A percentile compares a stretch with the other conserved stretches of the same genome.
Evolutionary conservation across 2,329 filamentous ascomycete genomes (phyloP).

Genomic region (Boeremia lycopersici): DNA sequence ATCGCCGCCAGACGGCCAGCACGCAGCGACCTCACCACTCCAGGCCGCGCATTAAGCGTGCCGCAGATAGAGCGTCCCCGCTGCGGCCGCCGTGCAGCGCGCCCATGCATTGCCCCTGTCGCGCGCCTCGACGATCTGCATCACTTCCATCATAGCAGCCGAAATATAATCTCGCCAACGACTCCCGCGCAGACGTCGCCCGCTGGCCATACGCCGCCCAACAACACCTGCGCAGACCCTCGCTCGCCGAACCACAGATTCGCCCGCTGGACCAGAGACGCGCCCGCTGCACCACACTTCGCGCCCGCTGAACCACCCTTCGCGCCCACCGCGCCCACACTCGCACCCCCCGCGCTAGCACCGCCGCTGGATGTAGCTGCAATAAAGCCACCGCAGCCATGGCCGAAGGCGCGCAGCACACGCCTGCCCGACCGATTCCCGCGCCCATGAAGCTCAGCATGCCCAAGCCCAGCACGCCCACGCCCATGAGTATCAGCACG

Average conservation of each 20-base stretch:
- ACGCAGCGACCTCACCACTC: slow-evolving; percentile 2
- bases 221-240: too few relatives aligned
- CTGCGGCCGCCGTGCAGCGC: neutral
- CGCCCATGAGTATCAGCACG: slow-evolving; percentile 32
- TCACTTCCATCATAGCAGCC: slow-evolving; percentile 11
- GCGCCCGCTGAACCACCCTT: neutral
- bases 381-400: slow-evolving; percentile 24
- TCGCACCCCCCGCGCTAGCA: neutral
- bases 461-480: slow-evolving; percentile 25
- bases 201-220: too few relatives aligned
- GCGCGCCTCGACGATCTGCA: slow-evolving; percentile 28
- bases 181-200: slow-evolving; percentile 4
- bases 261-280: too few relatives aligned
- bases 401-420: slow-evolving; percentile 30
- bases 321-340: neutral
- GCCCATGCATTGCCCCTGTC: slow-evolving; percentile 31
- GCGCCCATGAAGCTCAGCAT: slow-evolving; percentile 23
- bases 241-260: too few relatives aligned
- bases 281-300: too few relatives aligned
- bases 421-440: slow-evolving; percentile 31
- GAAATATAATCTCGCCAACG: slow-evolving; percentile 12
- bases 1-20: neutral
- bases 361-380: slow-evolving; percentile 20
- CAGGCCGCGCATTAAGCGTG: neutral
- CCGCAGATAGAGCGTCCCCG: slow-evolving; percentile 7